These are phyloP conservation scores for Datisca glomerata DNA, from an alignment of 306 rosid species.

Conservation along the genomic window DNA sequence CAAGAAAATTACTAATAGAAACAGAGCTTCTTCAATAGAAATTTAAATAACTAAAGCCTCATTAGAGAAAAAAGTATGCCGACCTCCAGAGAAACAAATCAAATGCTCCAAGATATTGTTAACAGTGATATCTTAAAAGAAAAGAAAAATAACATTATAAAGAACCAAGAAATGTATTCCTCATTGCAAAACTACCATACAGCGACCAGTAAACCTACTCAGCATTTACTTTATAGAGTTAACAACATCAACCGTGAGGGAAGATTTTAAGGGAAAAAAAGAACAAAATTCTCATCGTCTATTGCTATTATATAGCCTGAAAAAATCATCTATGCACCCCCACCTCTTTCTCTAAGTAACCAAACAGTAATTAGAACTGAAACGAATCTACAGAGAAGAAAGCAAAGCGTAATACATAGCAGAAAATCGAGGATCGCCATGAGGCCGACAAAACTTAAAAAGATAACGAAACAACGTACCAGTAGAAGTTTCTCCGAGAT, in stretches of 20 bases:
- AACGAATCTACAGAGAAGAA: slow-evolving; percentile 1
- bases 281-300: not conserved
- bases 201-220: not conserved
- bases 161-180: not conserved
- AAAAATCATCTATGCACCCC: not conserved
- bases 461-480: slow-evolving; percentile 27
- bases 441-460: not conserved
- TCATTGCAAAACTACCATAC: not conserved
- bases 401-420: not conserved
- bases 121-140: not conserved
- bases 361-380: not conserved
- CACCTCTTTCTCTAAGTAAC: not conserved
- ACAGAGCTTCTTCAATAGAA: no score
- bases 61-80: not conserved
- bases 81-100: not conserved
- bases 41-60: not conserved
- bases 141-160: not conserved
- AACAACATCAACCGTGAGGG: not conserved
- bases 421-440: slow-evolving; percentile 3
- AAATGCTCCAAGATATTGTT: not conserved
- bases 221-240: not conserved
- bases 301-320: no score
- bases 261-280: not conserved
- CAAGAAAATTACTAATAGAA: not conserved
- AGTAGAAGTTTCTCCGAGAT: slow-evolving; percentile 44